Percentiles rank a stretch among this genome's conserved stretches.
Evolutionary conservation across 1,284 basidiomycete species (phyloP).

Genomic region (Marasmius sp.): DNA sequence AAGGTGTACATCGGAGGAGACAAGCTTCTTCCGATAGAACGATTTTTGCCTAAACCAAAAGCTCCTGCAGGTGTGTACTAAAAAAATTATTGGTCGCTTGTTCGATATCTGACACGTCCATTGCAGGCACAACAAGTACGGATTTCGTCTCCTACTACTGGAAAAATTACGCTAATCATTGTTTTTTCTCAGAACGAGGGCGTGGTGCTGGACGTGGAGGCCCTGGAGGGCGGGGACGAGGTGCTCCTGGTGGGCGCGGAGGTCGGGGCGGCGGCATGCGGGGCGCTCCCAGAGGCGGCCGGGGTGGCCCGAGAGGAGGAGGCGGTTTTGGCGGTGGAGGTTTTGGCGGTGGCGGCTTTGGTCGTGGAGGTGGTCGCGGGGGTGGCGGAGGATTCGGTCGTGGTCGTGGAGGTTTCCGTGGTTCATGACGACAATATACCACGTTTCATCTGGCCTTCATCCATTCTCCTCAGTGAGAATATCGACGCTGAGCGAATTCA

Average conservation of each 20-base stretch:
- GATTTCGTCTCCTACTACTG: constrained; percentile 11
- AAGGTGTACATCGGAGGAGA: constrained; percentile 97
- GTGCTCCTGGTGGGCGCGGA: constrained; percentile 36
- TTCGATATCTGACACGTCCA: constrained; percentile 5
- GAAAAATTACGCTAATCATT: constrained; percentile 8
- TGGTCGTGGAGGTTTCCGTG: constrained; percentile 38
- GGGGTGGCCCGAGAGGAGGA: constrained; percentile 24
- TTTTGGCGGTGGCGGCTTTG: constrained; percentile 29
- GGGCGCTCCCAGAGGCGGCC: constrained; percentile 20
- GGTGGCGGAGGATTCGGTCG: constrained; percentile 39
- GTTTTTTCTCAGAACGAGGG: constrained; percentile 51
- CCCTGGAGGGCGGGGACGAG: constrained; percentile 37
- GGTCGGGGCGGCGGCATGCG: constrained; percentile 32
- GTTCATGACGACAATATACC: constrained; percentile 34
- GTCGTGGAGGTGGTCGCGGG: constrained; percentile 36
- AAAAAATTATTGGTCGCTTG: constrained; percentile 7
- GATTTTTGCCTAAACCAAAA: constrained; percentile 98
- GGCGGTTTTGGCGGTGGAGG: constrained; percentile 26
- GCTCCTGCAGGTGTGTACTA: constrained; percentile 60
- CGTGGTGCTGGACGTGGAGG: constrained; percentile 49
- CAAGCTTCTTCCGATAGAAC: constrained; percentile 94
- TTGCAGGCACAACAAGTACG: constrained; percentile 52
- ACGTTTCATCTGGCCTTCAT: neutral
- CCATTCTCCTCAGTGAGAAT: neutral
- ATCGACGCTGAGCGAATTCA: constrained; percentile 22